phyloP scores from a whole-genome alignment of 176 grass and related monocot species.

The Guadua angustifolia region DNA sequence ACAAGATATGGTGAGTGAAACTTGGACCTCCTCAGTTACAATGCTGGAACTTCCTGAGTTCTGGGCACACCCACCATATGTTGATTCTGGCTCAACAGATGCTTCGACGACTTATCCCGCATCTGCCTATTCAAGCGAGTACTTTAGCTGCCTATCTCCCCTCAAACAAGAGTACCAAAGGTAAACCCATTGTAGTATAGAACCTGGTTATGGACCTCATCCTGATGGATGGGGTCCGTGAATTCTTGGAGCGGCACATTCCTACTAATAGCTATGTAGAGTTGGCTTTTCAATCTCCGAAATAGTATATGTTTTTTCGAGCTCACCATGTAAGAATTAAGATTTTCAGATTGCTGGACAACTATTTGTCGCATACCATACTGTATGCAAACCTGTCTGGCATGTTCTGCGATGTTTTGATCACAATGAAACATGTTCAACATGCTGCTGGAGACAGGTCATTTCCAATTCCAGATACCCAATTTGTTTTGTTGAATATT shows the following conservation, averaged over 20 bases:
- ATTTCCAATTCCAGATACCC: background rate
- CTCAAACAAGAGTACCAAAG: slow-evolving; percentile 36
- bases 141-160: slow-evolving; percentile 34
- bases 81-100: slow-evolving; percentile 45
- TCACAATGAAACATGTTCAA: background rate
- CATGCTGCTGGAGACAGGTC: background rate
- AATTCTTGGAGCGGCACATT: slow-evolving; percentile 45
- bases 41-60: slow-evolving; percentile 30
- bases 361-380: background rate
- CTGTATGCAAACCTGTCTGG: background rate
- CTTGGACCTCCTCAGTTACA: background rate
- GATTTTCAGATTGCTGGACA: slow-evolving; percentile 1
- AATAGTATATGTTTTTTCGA: slow-evolving; percentile 9
- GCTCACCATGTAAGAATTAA: slow-evolving; percentile 14
- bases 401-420: background rate
- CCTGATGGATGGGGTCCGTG: slow-evolving; percentile 22
- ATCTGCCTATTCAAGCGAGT: slow-evolving; percentile 62
- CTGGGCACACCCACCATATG: background rate
- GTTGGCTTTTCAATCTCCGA: background rate
- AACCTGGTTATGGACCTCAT: slow-evolving; percentile 10
- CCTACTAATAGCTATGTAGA: slow-evolving; percentile 47
- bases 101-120: slow-evolving; percentile 55
- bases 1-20: slow-evolving; percentile 84
- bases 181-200: slow-evolving; percentile 50
- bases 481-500: background rate